phyloP scores from a whole-genome alignment of 1,284 basidiomycete species.

The Exobasidium rhododendri region DNA sequence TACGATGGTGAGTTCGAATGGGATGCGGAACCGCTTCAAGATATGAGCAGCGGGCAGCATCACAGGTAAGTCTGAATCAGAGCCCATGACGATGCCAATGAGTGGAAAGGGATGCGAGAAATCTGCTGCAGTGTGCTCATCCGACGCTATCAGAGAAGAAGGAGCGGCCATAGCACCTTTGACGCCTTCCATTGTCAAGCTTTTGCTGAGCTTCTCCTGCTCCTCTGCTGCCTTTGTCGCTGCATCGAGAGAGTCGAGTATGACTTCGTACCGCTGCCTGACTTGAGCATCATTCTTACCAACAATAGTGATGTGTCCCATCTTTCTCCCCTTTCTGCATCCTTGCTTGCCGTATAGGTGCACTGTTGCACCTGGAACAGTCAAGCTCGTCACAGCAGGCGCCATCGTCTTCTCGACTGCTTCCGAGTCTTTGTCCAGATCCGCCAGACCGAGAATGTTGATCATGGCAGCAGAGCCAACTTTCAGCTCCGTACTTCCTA shows the following conservation, averaged over 20 bases:
- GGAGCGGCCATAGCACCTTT: constrained; percentile 1
- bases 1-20: constrained; percentile 92
- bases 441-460: constrained; percentile 69
- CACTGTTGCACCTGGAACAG: constrained; percentile 72
- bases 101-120: constrained; percentile 67
- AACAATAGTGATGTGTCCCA: constrained; percentile 94
- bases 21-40: constrained; percentile 74
- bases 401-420: constrained; percentile 50
- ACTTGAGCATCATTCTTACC: constrained; percentile 78
- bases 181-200: constrained; percentile 33
- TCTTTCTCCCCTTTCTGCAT: constrained; percentile 86
- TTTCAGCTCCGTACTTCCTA: constrained; percentile 83
- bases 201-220: constrained; percentile 20
- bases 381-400: constrained; percentile 45
- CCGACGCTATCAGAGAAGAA: neutral
- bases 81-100: constrained; percentile 96
- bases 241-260: constrained; percentile 43
- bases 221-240: constrained; percentile 38
- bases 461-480: constrained; percentile 89
- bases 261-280: constrained; percentile 57
- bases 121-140: constrained; percentile 41
- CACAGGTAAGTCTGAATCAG: constrained; percentile 90
- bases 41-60: constrained; percentile 87
- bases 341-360: constrained; percentile 93
- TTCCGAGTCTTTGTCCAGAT: constrained; percentile 41